Percentiles rank a stretch among this genome's conserved stretches.
These are phyloP conservation scores for Leccinum disarticulatum DNA, from an alignment of 768 basidiomycete genomes.

Conservation along the genomic window DNA sequence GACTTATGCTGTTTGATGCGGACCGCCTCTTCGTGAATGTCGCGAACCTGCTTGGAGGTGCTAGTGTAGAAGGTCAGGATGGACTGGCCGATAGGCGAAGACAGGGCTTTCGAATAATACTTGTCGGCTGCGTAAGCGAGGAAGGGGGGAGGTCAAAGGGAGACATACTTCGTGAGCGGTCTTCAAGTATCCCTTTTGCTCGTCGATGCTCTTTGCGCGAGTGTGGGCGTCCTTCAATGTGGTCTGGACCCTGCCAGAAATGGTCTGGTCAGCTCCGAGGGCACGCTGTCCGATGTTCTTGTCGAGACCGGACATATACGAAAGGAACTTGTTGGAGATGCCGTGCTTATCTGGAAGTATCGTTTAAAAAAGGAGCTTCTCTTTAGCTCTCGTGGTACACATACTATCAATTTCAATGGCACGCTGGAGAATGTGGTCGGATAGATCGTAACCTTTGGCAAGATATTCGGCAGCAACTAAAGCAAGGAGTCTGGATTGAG, in stretches of 20 bases:
- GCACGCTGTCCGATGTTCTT: constrained; percentile 63
- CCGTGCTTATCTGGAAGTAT: constrained; percentile 65
- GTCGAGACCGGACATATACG: constrained; percentile 76
- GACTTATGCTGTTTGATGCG: constrained; percentile 72
- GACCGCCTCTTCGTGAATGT: constrained; percentile 92
- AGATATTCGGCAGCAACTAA: constrained; percentile 91
- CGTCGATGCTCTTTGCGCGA: constrained; percentile 74
- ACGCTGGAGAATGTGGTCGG: constrained; percentile 72
- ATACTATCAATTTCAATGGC: constrained; percentile 80
- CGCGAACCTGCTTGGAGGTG: constrained; percentile 83
- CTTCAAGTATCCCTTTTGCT: constrained; percentile 76
- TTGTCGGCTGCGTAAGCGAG: constrained; percentile 28
- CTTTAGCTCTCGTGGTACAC: constrained; percentile 5
- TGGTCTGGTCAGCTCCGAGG: constrained; percentile 78
- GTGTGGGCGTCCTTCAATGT: constrained; percentile 62
- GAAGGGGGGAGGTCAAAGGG: not conserved
- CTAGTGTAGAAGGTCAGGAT: constrained; percentile 82
- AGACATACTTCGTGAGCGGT: constrained; percentile 60
- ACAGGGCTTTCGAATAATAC: constrained; percentile 78
- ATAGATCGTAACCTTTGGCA: constrained; percentile 82
- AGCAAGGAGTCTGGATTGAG: constrained; percentile 2
- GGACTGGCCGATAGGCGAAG: constrained; percentile 75
- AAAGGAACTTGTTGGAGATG: constrained; percentile 82
- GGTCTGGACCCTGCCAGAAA: constrained; percentile 70
- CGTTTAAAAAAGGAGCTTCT: not conserved